Conservation (phyloP, 805 yeast genomes). For the Ogataea minuta region DNA sequence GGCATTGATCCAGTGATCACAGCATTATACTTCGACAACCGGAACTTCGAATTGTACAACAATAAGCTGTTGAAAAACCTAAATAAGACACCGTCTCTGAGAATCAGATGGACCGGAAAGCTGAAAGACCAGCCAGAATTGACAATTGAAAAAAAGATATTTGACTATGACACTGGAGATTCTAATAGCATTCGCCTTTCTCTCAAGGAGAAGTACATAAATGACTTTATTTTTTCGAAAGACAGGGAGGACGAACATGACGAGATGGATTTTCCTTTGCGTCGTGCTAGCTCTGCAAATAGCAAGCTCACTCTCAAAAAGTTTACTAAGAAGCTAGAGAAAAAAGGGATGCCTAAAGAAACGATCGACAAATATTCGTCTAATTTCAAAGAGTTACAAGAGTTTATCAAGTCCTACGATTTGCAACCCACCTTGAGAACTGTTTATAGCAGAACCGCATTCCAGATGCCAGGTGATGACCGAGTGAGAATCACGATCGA, state of each 20-base stretch:
- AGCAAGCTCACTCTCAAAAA: slow-evolving; percentile 39
- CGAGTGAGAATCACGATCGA: slow-evolving; percentile 87
- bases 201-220: slow-evolving; percentile 79
- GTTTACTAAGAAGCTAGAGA: slow-evolving; percentile 58
- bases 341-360: slow-evolving; percentile 53
- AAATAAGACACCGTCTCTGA: slow-evolving; percentile 65
- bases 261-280: slow-evolving; percentile 31
- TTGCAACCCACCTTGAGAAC: slow-evolving; percentile 87
- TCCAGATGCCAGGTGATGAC: slow-evolving; percentile 97
- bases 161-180: slow-evolving; percentile 49
- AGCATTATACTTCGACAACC: slow-evolving; percentile 83
- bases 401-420: slow-evolving; percentile 59
- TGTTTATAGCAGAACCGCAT: slow-evolving; percentile 86
- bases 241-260: slow-evolving; percentile 30
- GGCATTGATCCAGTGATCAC: slow-evolving; percentile 79
- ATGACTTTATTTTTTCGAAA: slow-evolving; percentile 52
- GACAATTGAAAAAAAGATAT: slow-evolving; percentile 74
- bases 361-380: slow-evolving; percentile 50
- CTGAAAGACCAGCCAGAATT: slow-evolving; percentile 75
- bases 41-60: slow-evolving; percentile 80
- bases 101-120: slow-evolving; percentile 90
- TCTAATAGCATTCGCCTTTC: slow-evolving; percentile 59
- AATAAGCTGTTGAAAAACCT: slow-evolving; percentile 67
- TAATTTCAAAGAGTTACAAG: slow-evolving; percentile 59
- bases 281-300: slow-evolving; percentile 6